Evolutionary conservation across 1,284 basidiomycete genomes (phyloP).

Genomic region (Pterulicium gracile): DNA sequence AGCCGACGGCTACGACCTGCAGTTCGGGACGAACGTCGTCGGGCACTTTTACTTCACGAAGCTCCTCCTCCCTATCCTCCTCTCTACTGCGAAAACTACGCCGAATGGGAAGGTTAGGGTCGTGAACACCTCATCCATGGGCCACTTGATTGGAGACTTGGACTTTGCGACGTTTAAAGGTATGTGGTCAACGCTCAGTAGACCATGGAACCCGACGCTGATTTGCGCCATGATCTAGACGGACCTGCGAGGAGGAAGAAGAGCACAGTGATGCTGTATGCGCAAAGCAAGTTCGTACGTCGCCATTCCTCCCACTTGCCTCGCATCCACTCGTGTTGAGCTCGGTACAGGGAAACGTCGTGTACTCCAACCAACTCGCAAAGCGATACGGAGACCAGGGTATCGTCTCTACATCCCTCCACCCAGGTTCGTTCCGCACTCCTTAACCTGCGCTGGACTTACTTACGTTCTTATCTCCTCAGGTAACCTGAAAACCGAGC

Average conservation of each 20-base stretch:
- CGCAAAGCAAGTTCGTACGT: slow-evolving; percentile 29
- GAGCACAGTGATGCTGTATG: slow-evolving; percentile 20
- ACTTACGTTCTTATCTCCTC: too few species aligned
- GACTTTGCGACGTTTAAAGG: slow-evolving; percentile 10
- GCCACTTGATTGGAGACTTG: slow-evolving; percentile 11
- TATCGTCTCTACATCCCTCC: slow-evolving; percentile 22
- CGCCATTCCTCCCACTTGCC: background rate
- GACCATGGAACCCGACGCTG: too few species aligned
- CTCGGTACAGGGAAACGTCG: slow-evolving; percentile 18
- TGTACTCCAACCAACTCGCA: slow-evolving; percentile 22
- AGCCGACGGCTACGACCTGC: slow-evolving; percentile 47
- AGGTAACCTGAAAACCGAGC: too few species aligned
- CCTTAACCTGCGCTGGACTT: too few species aligned
- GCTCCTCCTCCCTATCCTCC: slow-evolving; percentile 28
- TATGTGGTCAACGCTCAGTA: background rate
- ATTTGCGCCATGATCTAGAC: too few species aligned
- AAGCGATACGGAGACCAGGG: slow-evolving; percentile 24
- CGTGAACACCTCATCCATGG: slow-evolving; percentile 25
- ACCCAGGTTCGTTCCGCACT: slow-evolving; percentile 18
- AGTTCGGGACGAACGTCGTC: slow-evolving; percentile 54
- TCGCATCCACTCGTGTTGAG: background rate
- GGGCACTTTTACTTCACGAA: slow-evolving; percentile 38
- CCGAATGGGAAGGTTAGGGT: slow-evolving; percentile 25
- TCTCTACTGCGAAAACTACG: slow-evolving; percentile 17
- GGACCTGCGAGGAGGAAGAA: slow-evolving; percentile 14